Evolutionary conservation across 257 asterid genomes (phyloP).

Genomic region (Gynochthodes officinalis): DNA sequence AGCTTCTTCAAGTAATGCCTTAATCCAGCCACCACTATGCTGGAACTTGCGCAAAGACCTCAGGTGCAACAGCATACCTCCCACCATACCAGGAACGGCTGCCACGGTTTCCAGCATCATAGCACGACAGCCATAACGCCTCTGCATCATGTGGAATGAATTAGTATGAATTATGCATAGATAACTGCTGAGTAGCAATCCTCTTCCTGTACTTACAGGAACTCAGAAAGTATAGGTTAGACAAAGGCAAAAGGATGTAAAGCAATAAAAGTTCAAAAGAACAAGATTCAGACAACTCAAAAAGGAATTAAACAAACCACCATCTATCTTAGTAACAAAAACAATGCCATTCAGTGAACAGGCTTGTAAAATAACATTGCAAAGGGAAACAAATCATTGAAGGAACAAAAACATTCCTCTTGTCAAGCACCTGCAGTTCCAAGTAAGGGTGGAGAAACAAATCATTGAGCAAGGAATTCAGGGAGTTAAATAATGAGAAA

Average conservation of each 20-base stretch:
- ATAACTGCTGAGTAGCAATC: background rate
- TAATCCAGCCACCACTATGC: conserved; percentile 97
- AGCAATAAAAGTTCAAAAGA: background rate
- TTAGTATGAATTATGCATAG: conserved; percentile 3
- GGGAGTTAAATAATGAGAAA: too few species aligned
- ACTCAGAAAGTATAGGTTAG: background rate
- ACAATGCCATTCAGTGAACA: background rate
- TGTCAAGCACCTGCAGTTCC: background rate
- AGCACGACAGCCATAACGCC: conserved; percentile 89
- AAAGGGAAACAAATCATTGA: too few species aligned
- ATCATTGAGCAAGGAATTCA: background rate
- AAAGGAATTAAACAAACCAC: background rate
- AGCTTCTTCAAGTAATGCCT: conserved; percentile 93
- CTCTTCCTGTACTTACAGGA: too few species aligned
- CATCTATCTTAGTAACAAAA: background rate
- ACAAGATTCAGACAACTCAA: background rate
- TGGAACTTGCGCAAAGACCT: conserved; percentile 78
- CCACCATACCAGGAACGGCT: conserved; percentile 96
- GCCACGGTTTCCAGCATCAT: conserved; percentile 99
- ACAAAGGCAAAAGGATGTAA: background rate
- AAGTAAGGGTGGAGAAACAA: too few species aligned
- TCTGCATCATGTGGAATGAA: conserved; percentile 38
- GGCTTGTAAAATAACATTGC: background rate
- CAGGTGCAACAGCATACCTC: conserved; percentile 83
- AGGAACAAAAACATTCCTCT: background rate